These are phyloP conservation scores for Backusella mclennaniae DNA, from an alignment of 192 early-diverging fungal species.

Conservation along the genomic window DNA sequence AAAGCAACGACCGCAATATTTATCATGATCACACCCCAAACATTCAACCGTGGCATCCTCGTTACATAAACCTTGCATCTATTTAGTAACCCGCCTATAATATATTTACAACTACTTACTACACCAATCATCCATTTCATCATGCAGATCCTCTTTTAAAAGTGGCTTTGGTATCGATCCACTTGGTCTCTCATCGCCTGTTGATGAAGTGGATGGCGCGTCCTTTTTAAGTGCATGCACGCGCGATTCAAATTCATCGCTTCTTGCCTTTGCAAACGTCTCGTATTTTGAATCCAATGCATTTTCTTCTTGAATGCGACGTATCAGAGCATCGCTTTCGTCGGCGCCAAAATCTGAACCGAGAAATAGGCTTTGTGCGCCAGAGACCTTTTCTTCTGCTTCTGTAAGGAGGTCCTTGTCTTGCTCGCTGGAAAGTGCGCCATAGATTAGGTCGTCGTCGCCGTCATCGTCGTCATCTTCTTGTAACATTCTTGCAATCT, in stretches of 20 bases:
- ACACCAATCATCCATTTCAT: constrained; percentile 50
- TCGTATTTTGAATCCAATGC: constrained; percentile 14
- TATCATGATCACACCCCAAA: constrained; percentile 58
- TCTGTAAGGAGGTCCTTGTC: background rate
- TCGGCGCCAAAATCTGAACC: background rate
- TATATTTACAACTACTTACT: constrained; percentile 32
- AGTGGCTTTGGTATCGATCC: constrained; percentile 39
- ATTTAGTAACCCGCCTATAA: background rate
- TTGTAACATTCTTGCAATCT: constrained; percentile 4
- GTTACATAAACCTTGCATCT: constrained; percentile 47
- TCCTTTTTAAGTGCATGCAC: constrained; percentile 33
- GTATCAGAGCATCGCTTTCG: constrained; percentile 9
- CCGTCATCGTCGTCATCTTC: background rate
- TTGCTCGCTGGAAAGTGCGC: background rate
- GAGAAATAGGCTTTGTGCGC: background rate
- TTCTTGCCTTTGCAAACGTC: background rate
- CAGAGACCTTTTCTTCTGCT: background rate
- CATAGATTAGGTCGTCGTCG: background rate
- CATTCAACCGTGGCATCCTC: constrained; percentile 61
- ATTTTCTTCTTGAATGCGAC: background rate
- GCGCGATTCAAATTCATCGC: constrained; percentile 23
- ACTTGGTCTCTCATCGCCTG: constrained; percentile 16
- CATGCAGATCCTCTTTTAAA: constrained; percentile 34
- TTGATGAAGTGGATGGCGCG: background rate
- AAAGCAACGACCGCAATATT: constrained; percentile 58